Base-by-base conservation (phyloP, 306 rosid species). In the Datisca glomerata region DNA sequence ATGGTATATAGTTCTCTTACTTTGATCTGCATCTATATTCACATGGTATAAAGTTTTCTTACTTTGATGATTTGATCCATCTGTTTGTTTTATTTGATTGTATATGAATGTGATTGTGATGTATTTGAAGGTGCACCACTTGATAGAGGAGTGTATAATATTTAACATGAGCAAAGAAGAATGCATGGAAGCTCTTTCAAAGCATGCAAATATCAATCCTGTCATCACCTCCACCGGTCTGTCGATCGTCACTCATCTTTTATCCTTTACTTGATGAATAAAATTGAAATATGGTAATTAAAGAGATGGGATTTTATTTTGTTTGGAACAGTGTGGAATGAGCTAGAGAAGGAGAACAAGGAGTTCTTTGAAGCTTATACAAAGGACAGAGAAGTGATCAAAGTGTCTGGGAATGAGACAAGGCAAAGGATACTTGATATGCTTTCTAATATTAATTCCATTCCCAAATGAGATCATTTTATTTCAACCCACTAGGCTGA, bases 111-210 rank as follows among this genome's bases (percentile, higher is more conserved):
- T 31, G 36, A 31, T 29, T 38, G 8, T 33, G 24, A 24, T 19
- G 34, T 18, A 14, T 13, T 14, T 7, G 38, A 32, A 86, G 96
- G 96, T 89, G 65, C 98, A 89, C 53, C 98, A 72, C 43, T 14
- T 89, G 51, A 89, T 89, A 5, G 98, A 89, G 55, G 93, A 80
- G 82, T 84, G 98, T 47, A 65, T 89, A 5, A 38, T 89, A 41
- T 89, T 89, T 75, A 78, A 84, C 59, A 84, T 84, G 98, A 72
- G 53, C 76, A 80, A 62, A 61, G 98, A 84, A 69, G 86, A 89
- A 44, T 84, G 98, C 86, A 73, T 75, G 93, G 98, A 89, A 59
- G 91, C 95, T 57, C 91, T 89, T 14, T 80, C 84, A 32, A 84
- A 72, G 51, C 95, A 78, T 61, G 98, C 95, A 59, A 80, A 84